These are phyloP conservation scores for Wickerhamiella spandovensis DNA, from an alignment of 805 yeast genomes.

Conservation along the genomic window DNA sequence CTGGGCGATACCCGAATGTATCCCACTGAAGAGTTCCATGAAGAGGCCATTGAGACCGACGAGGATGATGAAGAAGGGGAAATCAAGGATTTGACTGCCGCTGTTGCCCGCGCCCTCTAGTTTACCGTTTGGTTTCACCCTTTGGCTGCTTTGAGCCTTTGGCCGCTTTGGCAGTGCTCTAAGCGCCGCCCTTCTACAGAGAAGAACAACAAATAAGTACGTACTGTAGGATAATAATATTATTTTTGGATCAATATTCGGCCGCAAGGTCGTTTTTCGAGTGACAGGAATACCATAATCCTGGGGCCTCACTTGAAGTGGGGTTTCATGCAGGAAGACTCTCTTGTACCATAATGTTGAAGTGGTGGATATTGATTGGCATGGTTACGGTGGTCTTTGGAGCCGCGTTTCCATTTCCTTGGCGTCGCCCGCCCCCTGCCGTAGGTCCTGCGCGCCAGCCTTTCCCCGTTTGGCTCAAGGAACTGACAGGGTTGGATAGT, in stretches of 20 bases:
- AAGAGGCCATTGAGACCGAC: not conserved
- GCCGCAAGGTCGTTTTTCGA: no score
- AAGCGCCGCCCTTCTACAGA: no score
- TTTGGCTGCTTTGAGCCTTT: no score
- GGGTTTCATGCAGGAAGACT: no score
- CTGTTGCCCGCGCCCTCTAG: not conserved
- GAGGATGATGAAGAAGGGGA: conserved; percentile 6
- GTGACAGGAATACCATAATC: not conserved
- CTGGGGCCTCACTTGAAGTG: not conserved
- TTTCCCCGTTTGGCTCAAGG: conserved; percentile 69
- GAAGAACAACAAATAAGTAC: no score
- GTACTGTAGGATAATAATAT: not conserved
- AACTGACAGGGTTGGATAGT: conserved; percentile 52
- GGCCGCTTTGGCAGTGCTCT: no score
- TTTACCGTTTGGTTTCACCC: no score
- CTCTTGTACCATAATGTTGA: not conserved
- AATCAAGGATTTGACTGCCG: not conserved
- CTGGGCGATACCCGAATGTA: conserved; percentile 13
- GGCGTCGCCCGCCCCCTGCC: not conserved
- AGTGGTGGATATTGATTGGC: not conserved
- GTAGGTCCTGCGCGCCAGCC: conserved; percentile 25
- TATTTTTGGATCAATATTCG: no score
- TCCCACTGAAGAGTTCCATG: not conserved
- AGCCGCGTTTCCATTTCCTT: not conserved
- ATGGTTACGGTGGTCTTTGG: not conserved